Conservation (phyloP, 2,329 filamentous ascomycete species). For the Aurifilum marmelostoma region DNA sequence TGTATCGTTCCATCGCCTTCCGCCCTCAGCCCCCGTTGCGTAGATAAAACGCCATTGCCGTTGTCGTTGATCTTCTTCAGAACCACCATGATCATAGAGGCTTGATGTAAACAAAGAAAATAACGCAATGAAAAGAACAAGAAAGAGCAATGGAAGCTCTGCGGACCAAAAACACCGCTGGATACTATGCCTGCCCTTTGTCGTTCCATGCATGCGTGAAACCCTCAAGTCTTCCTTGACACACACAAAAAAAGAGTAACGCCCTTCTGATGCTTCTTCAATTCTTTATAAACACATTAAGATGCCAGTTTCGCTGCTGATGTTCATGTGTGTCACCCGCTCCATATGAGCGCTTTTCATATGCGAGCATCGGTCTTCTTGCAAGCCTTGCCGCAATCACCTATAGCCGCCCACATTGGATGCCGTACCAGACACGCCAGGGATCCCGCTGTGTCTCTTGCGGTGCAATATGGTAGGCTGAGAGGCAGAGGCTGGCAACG, state of each 20-base stretch:
- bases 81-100: not conserved
- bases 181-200: not conserved
- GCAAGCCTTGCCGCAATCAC: conserved; percentile 37
- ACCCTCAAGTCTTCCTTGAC: not conserved
- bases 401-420: conserved; percentile 49
- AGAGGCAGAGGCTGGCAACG: conserved; percentile 41
- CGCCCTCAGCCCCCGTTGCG: not conserved
- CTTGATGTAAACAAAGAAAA: conserved; percentile 4
- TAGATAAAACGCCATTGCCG: conserved; percentile 2
- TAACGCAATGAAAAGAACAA: not conserved
- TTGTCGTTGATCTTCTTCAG: conserved; percentile 3
- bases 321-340: conserved; percentile 12
- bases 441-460: conserved; percentile 49
- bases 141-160: conserved; percentile 8
- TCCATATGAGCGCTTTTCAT: not conserved
- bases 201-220: conserved; percentile 1
- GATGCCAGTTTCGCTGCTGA: not conserved
- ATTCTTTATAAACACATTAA: conserved; percentile 17
- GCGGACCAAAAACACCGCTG: not conserved
- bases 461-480: conserved; percentile 51
- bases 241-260: conserved; percentile 8
- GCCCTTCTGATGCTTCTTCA: conserved; percentile 20
- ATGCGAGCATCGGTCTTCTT: conserved; percentile 1
- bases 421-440: conserved; percentile 43
- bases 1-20: not conserved